Percentiles rank a stretch among this genome's conserved stretches.
Conservation (phyloP, 495 filamentous ascomycete species). For the Staphylotrichum longicolle region DNA sequence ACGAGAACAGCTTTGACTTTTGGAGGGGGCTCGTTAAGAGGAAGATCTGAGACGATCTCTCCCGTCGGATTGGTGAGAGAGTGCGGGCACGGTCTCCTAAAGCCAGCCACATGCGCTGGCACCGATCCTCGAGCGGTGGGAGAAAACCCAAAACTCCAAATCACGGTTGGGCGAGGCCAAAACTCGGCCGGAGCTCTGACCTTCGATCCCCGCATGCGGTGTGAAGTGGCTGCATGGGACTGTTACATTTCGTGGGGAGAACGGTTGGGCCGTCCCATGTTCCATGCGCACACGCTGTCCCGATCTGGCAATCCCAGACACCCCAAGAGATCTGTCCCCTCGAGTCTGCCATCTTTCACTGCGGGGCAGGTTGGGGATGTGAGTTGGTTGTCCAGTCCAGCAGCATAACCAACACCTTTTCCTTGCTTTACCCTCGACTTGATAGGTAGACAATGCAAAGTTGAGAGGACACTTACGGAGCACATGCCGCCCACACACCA, state of each 20-base stretch:
- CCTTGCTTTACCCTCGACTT: no score
- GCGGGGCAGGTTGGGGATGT: not conserved
- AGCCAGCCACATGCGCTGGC: not conserved
- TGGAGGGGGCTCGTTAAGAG: slow-evolving; percentile 82
- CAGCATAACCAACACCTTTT: no score
- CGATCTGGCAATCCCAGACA: slow-evolving; percentile 5
- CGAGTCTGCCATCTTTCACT: not conserved
- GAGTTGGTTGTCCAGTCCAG: no score
- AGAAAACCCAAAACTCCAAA: not conserved
- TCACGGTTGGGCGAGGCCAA: not conserved
- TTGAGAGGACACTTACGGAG: no score
- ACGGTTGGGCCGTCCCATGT: not conserved
- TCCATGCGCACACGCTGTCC: not conserved
- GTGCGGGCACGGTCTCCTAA: not conserved
- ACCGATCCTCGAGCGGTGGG: not conserved
- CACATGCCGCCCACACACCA: no score
- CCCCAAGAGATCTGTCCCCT: not conserved
- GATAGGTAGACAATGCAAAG: no score
- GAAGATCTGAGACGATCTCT: slow-evolving; percentile 54
- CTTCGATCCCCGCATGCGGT: slow-evolving; percentile 18
- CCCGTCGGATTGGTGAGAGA: no score
- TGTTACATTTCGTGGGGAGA: slow-evolving; percentile 18
- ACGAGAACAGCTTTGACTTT: slow-evolving; percentile 99
- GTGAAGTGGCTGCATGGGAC: slow-evolving; percentile 6
- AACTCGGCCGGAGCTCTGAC: slow-evolving; percentile 12